These are phyloP conservation scores for Nannochloris sp. DNA, from an alignment of 139 green algal genomes.

Conservation along the genomic window DNA sequence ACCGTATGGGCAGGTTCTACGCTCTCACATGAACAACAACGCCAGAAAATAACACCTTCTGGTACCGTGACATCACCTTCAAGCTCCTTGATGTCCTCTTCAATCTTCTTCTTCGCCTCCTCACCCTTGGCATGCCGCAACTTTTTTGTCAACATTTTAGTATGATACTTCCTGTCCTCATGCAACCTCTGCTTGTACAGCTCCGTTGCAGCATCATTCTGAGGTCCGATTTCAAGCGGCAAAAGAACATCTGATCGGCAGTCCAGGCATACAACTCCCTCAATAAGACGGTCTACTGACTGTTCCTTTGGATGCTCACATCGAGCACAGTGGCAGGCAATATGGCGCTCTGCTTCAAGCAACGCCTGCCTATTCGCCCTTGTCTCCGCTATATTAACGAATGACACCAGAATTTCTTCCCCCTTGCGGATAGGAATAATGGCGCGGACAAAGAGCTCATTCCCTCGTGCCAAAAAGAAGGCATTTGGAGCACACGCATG, in stretches of 20 bases:
- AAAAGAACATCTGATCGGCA: conserved; percentile 20
- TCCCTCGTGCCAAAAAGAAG: background rate
- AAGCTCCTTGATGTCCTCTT: background rate
- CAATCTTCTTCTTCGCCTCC: conserved; percentile 1
- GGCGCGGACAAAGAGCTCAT: conserved; percentile 15
- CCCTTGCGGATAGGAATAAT: conserved; percentile 13
- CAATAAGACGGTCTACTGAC: conserved; percentile 21
- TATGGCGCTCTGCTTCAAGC: conserved; percentile 3
- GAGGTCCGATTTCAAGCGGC: background rate
- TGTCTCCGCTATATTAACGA: conserved; percentile 10
- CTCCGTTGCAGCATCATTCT: conserved; percentile 3
- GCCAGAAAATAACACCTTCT: conserved; percentile 15
- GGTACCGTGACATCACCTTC: conserved; percentile 8
- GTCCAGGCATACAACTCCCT: conserved; percentile 19
- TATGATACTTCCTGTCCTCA: conserved; percentile 10
- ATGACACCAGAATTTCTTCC: conserved; percentile 13
- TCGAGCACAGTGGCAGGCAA: conserved; percentile 15
- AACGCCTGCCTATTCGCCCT: conserved; percentile 2
- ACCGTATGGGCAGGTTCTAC: conserved; percentile 11
- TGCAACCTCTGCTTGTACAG: conserved; percentile 7
- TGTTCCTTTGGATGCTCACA: conserved; percentile 12
- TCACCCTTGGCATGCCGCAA: background rate
- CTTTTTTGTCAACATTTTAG: background rate
- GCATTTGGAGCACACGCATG: conserved; percentile 17
- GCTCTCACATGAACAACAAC: conserved; percentile 13